A percentile compares a stretch with the other conserved stretches of the same genome.
phyloP scores from a whole-genome alignment of 257 asterid species.

The Solanum chaucha region DNA sequence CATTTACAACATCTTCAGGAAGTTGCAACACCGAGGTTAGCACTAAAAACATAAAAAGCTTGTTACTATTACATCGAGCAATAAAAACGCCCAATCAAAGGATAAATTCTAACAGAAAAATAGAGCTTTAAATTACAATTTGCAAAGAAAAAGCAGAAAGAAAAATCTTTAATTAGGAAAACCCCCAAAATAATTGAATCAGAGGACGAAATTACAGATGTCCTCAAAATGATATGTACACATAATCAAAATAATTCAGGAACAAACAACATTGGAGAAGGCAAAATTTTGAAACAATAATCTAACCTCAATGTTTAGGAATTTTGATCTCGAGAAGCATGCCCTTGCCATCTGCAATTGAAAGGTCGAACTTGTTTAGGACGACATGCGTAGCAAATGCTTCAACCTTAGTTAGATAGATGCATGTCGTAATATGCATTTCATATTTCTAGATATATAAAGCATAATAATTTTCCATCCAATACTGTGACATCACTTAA shows the following conservation, averaged over 20 bases:
- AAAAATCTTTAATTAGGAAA: neutral
- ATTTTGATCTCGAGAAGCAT: slow-evolving; percentile 64
- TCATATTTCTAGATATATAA: neutral
- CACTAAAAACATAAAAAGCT: neutral
- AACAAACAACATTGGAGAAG: neutral
- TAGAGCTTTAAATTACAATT: neutral
- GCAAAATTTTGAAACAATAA: slow-evolving; percentile 11
- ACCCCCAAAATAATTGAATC: neutral
- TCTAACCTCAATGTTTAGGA: slow-evolving; percentile 30
- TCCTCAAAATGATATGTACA: slow-evolving; percentile 38
- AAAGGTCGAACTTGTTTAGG: slow-evolving; percentile 6
- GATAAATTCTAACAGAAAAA: neutral
- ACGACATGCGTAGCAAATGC: neutral
- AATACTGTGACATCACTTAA: neutral
- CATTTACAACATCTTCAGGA: neutral
- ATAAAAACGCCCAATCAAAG: neutral
- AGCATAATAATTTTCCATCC: neutral
- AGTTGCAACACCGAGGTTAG: neutral
- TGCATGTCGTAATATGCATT: neutral
- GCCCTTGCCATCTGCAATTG: slow-evolving; percentile 87
- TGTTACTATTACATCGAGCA: neutral
- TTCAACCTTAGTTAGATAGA: neutral
- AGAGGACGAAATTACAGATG: slow-evolving; percentile 17
- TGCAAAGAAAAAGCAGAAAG: neutral
- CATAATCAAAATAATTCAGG: slow-evolving; percentile 12